These are phyloP conservation scores for Pichia gijzeniarum DNA, from an alignment of 805 yeast species.

Conservation along the genomic window DNA sequence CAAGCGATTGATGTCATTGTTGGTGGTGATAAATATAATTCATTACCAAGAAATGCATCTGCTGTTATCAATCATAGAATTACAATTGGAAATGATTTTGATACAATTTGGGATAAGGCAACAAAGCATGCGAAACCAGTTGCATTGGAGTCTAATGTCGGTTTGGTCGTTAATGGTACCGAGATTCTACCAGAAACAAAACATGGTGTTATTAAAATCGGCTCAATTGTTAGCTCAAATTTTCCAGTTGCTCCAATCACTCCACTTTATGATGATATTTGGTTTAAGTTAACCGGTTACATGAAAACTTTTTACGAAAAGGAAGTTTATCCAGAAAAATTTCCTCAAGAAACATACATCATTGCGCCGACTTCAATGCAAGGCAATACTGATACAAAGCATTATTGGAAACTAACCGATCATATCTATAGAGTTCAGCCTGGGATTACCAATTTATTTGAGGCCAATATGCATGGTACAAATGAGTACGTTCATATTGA, in stretches of 20 bases:
- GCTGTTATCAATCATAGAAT: conserved; percentile 56
- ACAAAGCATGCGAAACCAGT: conserved; percentile 26
- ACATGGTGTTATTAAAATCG: conserved; percentile 21
- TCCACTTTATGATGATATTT: conserved; percentile 37
- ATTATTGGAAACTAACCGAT: conserved; percentile 55
- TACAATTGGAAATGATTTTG: conserved; percentile 28
- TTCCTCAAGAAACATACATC: conserved; percentile 18
- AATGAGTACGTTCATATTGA: conserved; percentile 52
- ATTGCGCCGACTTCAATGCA: conserved; percentile 58
- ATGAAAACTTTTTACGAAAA: conserved; percentile 57
- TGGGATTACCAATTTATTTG: conserved; percentile 29
- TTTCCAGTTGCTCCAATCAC: conserved; percentile 41
- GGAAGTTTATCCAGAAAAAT: conserved; percentile 28
- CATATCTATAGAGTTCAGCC: conserved; percentile 61
- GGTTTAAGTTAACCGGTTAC: conserved; percentile 57
- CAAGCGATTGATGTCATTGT: conserved; percentile 59
- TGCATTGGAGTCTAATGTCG: conserved; percentile 33
- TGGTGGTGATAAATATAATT: conserved; percentile 73
- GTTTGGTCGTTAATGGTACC: conserved; percentile 34
- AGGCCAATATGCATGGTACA: conserved; percentile 49
- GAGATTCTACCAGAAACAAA: conserved; percentile 18
- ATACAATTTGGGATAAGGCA: conserved; percentile 41
- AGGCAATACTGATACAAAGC: conserved; percentile 66
- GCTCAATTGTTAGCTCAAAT: conserved; percentile 12
- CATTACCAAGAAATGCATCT: conserved; percentile 59